Percentiles rank a stretch among this genome's conserved stretches.
These are phyloP conservation scores for Talaromyces ruber DNA, from an alignment of 495 filamentous ascomycete species.

Conservation along the genomic window DNA sequence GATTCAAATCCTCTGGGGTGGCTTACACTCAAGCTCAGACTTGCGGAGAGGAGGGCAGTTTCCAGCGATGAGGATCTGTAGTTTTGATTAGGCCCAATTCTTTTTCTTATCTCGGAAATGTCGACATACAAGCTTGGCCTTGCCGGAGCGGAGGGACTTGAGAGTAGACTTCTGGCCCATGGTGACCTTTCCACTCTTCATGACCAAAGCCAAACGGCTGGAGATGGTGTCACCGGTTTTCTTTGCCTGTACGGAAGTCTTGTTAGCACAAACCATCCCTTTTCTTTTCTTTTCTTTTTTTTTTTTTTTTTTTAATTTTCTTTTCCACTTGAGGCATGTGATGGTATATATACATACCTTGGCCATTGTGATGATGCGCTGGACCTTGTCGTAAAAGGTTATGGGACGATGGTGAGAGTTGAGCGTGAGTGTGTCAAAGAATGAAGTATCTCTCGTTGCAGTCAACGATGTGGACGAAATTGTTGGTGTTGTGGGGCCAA, in stretches of 20 bases:
- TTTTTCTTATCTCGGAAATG: neutral
- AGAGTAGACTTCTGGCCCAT: conserved; percentile 94
- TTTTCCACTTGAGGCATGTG: neutral
- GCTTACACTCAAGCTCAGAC: conserved; percentile 74
- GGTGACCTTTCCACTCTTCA: conserved; percentile 92
- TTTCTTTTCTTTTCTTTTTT: too few species aligned
- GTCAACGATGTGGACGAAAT: neutral
- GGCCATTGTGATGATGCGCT: conserved; percentile 6
- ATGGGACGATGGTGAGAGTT: neutral
- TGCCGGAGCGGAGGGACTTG: conserved; percentile 85
- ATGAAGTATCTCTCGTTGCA: neutral
- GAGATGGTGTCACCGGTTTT: conserved; percentile 10
- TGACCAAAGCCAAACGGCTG: conserved; percentile 82
- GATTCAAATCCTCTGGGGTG: neutral
- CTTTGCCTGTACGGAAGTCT: conserved; percentile 4
- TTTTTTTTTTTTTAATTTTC: neutral
- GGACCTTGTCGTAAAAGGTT: neutral
- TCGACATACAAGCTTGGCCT: conserved; percentile 57
- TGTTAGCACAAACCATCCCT: neutral
- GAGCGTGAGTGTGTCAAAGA: neutral
- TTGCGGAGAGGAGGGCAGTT: conserved; percentile 96
- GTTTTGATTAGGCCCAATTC: neutral
- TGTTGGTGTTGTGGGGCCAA: conserved; percentile 1
- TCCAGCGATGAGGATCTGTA: conserved; percentile 67
- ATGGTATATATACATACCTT: neutral